Evolutionary conservation across 2,329 filamentous ascomycete species (phyloP).

Genomic region (Ceratocystis lukuohia): DNA sequence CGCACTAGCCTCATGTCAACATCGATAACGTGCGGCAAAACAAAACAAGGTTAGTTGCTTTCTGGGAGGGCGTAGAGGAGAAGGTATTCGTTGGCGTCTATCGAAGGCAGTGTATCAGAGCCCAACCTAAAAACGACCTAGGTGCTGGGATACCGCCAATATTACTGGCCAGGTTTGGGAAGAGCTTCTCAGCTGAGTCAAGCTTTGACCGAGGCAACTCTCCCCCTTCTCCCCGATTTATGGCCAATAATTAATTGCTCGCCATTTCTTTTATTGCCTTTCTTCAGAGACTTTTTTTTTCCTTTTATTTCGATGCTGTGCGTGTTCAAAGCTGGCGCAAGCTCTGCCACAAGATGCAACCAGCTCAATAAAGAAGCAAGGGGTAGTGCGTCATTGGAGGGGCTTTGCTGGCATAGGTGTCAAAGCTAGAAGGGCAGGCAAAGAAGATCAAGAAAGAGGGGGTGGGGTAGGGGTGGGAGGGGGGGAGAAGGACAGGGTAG

Average conservation of each 20-base stretch:
- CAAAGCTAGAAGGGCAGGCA: not conserved
- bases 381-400: constrained; percentile 3
- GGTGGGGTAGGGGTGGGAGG: too few species aligned
- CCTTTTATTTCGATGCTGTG: not conserved
- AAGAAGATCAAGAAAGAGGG: not conserved
- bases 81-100: not conserved
- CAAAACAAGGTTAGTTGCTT: not conserved
- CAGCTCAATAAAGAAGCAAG: not conserved
- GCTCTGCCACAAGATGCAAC: not conserved
- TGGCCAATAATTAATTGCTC: not conserved
- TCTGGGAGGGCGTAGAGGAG: not conserved
- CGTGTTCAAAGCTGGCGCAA: constrained; percentile 1
- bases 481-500: not conserved
- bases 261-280: not conserved
- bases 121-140: too few species aligned
- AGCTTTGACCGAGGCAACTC: not conserved
- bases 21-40: not conserved
- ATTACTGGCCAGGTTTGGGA: too few species aligned
- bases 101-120: not conserved
- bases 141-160: too few species aligned
- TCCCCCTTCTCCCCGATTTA: not conserved
- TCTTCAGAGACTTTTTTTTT: not conserved
- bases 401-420: not conserved
- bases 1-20: not conserved
- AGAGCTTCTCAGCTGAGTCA: not conserved